phyloP scores from a whole-genome alignment of 2,329 filamentous ascomycete species.

The Colletotrichum scovillei region DNA sequence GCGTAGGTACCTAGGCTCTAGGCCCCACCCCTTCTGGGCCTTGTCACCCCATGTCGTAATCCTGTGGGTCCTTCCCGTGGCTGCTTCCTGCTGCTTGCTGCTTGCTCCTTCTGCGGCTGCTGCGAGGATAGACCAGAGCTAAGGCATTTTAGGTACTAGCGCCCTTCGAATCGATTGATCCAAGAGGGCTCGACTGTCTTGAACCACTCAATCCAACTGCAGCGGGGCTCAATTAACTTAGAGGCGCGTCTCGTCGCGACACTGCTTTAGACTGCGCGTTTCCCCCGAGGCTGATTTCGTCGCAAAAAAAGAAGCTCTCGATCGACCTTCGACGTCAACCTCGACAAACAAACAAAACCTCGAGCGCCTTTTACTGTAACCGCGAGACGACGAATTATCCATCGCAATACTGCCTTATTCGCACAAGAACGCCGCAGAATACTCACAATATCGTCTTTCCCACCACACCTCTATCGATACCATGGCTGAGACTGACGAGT shows the following conservation, averaged over 20 bases:
- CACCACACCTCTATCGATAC: not conserved
- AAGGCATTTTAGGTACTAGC: slow-evolving; percentile 4
- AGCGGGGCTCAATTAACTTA: not conserved
- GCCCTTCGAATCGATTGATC: not conserved
- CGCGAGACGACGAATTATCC: not conserved
- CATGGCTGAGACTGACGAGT: slow-evolving; percentile 33
- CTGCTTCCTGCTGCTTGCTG: not conserved
- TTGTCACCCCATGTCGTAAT: slow-evolving; percentile 34
- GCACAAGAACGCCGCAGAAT: not conserved
- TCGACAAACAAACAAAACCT: not conserved
- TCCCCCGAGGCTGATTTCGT: slow-evolving; percentile 4
- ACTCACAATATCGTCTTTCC: not conserved
- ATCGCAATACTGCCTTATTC: not conserved
- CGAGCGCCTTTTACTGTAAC: not conserved
- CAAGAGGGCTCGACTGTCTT: slow-evolving; percentile 16
- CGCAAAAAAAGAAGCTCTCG: slow-evolving; percentile 2
- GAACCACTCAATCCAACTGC: slow-evolving; percentile 21
- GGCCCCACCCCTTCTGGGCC: not conserved
- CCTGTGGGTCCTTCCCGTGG: slow-evolving; percentile 20
- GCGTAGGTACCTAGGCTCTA: too few species aligned
- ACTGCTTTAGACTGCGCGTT: slow-evolving; percentile 20
- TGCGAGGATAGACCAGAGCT: not conserved
- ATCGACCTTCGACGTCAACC: not conserved
- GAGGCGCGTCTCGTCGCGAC: slow-evolving; percentile 25
- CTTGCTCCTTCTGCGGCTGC: not conserved